These are phyloP conservation scores for Clausena lansium DNA, from an alignment of 345 rosid genomes.

Conservation along the genomic window DNA sequence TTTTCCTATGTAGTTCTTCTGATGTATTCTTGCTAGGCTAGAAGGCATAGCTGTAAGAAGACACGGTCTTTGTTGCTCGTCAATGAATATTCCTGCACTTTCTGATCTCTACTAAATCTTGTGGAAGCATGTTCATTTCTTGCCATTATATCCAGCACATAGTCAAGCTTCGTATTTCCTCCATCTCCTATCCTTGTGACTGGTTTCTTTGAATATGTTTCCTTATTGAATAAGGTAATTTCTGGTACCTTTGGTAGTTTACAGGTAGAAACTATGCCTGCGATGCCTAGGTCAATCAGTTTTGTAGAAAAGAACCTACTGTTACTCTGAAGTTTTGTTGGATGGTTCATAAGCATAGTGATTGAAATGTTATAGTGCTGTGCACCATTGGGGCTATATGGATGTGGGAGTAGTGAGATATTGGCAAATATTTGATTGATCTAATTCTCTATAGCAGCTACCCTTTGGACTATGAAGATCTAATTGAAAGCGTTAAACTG, in stretches of 20 bases:
- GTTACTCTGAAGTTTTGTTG: neutral
- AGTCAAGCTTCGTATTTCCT: neutral
- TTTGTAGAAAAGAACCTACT: neutral
- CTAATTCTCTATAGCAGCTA: neutral
- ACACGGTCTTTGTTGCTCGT: neutral
- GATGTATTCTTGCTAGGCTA: neutral
- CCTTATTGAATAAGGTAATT: neutral
- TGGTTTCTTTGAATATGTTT: neutral
- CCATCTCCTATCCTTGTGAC: neutral
- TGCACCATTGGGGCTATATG: neutral
- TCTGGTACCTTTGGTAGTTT: neutral
- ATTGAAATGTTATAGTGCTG: neutral
- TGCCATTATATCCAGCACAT: neutral
- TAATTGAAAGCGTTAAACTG: neutral
- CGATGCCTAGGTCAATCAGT: neutral
- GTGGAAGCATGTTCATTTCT: no score
- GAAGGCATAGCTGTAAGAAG: neutral
- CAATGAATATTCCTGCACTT: neutral
- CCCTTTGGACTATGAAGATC: neutral
- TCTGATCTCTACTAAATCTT: neutral
- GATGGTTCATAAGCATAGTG: neutral
- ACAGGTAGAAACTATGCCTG: neutral
- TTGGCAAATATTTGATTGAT: neutral
- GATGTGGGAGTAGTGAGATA: slow-evolving; percentile 2
- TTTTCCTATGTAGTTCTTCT: neutral